Evolutionary conservation across 305 asterid genomes (phyloP).

Genomic region (Ajuga reptans): DNA sequence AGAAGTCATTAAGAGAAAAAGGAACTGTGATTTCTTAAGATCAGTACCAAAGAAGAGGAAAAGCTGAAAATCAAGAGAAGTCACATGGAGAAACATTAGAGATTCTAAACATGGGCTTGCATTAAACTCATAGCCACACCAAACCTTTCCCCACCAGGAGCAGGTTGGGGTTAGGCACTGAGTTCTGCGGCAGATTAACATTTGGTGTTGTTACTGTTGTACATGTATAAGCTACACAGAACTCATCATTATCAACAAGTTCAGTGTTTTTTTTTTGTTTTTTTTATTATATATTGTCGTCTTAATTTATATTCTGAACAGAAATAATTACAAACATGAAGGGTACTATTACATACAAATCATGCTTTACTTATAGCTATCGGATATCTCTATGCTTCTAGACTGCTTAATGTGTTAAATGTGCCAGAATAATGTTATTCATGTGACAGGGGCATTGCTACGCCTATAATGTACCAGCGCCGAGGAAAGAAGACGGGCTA

Average conservation of each 20-base stretch:
- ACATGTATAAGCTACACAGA: too few species aligned
- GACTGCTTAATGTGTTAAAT: not conserved
- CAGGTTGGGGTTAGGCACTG: not conserved
- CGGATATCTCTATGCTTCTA: not conserved
- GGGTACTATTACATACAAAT: not conserved
- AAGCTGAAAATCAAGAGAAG: not conserved
- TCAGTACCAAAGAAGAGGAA: not conserved
- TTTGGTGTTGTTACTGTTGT: not conserved
- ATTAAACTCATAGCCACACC: not conserved
- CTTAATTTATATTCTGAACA: not conserved
- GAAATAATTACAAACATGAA: not conserved
- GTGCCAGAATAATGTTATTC: not conserved
- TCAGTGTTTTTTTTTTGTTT: too few species aligned
- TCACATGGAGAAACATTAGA: not conserved
- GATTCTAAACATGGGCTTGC: conserved; percentile 3
- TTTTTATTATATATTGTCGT: not conserved
- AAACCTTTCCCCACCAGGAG: not conserved
- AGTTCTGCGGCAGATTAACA: not conserved
- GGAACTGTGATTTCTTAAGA: not conserved
- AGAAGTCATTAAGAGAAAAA: conserved; percentile 1
- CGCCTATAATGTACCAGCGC: too few species aligned
- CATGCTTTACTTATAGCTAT: not conserved
- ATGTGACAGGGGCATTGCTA: too few species aligned
- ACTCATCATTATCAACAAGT: too few species aligned
- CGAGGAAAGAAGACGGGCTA: too few species aligned